These are phyloP conservation scores for Epichloe festucae DNA, from an alignment of 2,329 filamentous ascomycete genomes.

Conservation along the genomic window DNA sequence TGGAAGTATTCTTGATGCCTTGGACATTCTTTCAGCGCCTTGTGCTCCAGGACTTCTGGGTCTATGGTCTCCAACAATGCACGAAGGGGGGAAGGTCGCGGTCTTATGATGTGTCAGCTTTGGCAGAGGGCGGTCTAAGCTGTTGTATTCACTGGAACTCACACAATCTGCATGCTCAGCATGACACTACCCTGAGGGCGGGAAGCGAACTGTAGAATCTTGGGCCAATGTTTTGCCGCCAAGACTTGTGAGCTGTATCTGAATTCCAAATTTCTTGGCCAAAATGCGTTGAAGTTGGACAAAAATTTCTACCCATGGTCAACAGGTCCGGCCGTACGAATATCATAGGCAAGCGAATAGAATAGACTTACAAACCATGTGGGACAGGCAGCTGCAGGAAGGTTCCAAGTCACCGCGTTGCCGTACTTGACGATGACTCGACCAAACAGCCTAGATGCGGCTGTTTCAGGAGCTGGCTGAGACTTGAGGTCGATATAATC, in stretches of 20 bases:
- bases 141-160: background rate
- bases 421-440: constrained; percentile 23
- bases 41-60: background rate
- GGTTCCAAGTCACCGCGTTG: constrained; percentile 24
- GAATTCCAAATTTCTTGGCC: constrained; percentile 26
- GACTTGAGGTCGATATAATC: constrained; percentile 18
- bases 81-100: background rate
- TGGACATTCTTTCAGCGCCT: background rate
- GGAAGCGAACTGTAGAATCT: constrained; percentile 16
- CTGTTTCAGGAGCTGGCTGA: constrained; percentile 15
- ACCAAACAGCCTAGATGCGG: constrained; percentile 7
- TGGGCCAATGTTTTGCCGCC: constrained; percentile 16
- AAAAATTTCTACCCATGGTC: constrained; percentile 21
- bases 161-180: constrained; percentile 14
- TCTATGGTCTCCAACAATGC: background rate
- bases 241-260: constrained; percentile 18
- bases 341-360: background rate
- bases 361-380: constrained; percentile 31
- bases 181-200: constrained; percentile 10
- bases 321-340: background rate
- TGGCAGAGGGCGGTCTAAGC: background rate
- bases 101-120: background rate
- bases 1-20: constrained; percentile 7
- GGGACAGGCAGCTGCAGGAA: constrained; percentile 25
- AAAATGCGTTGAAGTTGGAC: constrained; percentile 29